Evolutionary conservation across 345 rosid genomes (phyloP).

Genomic region (Eucalyptus globulus): DNA sequence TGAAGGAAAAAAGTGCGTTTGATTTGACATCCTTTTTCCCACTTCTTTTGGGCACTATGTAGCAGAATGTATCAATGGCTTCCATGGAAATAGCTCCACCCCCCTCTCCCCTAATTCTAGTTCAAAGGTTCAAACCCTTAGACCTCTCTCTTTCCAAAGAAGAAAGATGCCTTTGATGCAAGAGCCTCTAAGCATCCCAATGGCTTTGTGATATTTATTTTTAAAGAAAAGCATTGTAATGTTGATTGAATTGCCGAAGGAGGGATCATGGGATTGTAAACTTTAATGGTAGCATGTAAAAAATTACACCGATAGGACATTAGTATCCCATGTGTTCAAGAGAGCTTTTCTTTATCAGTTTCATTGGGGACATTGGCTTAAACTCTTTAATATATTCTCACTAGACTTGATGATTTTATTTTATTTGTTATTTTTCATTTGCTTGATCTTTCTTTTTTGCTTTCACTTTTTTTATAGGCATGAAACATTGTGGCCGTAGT

Average conservation of each 20-base stretch:
- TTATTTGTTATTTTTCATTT: background rate
- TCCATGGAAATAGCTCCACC: background rate
- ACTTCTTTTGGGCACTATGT: background rate
- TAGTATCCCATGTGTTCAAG: background rate
- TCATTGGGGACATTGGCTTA: background rate
- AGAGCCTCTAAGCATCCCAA: background rate
- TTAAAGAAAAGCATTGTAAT: background rate
- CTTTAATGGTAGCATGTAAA: background rate
- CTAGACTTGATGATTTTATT: background rate
- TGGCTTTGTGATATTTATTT: background rate
- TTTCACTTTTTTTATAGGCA: background rate
- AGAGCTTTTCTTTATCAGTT: background rate
- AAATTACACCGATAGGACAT: background rate
- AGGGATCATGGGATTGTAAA: background rate
- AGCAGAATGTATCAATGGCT: background rate
- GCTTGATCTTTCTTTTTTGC: conserved; percentile 6
- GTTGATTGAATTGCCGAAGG: background rate
- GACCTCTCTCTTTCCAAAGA: background rate
- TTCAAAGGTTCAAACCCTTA: background rate
- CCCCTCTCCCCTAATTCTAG: background rate
- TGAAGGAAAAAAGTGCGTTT: background rate
- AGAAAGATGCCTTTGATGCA: background rate
- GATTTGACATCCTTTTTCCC: background rate
- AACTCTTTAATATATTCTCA: background rate
- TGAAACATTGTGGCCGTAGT: conserved; percentile 13